phyloP scores from a whole-genome alignment of 148 eudicot species.

The Vaccinium macrocarpon region DNA sequence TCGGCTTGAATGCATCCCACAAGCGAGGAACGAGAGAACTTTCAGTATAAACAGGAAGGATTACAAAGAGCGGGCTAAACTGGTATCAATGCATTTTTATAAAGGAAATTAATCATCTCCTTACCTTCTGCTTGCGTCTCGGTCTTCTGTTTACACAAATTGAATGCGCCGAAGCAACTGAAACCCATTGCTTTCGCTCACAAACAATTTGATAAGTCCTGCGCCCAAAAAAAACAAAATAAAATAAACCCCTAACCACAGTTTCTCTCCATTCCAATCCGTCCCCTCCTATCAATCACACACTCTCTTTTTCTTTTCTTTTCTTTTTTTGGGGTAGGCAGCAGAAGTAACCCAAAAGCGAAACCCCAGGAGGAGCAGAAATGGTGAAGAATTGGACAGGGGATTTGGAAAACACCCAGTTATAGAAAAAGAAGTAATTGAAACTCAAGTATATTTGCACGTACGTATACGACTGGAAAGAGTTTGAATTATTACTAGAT shows the following conservation, averaged over 20 bases:
- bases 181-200: conserved; percentile 10
- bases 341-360: neutral
- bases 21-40: no score
- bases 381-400: neutral
- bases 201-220: neutral
- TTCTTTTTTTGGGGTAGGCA: no score
- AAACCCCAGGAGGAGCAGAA: neutral
- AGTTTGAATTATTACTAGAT: neutral
- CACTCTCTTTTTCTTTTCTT: no score
- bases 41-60: no score
- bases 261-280: neutral
- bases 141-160: conserved; percentile 9
- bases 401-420: neutral
- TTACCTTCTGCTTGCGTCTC: conserved; percentile 11
- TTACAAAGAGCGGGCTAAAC: no score
- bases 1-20: no score
- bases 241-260: conserved; percentile 5
- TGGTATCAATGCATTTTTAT: neutral
- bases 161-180: conserved; percentile 17
- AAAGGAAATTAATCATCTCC: neutral
- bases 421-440: neutral
- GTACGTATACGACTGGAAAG: neutral
- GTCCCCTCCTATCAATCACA: neutral
- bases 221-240: neutral
- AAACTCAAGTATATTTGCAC: neutral